Percentiles rank a stretch among this genome's conserved stretches.
phyloP scores from a whole-genome alignment of 2,329 filamentous ascomycete species.

The Stromatinia cepivora region DNA sequence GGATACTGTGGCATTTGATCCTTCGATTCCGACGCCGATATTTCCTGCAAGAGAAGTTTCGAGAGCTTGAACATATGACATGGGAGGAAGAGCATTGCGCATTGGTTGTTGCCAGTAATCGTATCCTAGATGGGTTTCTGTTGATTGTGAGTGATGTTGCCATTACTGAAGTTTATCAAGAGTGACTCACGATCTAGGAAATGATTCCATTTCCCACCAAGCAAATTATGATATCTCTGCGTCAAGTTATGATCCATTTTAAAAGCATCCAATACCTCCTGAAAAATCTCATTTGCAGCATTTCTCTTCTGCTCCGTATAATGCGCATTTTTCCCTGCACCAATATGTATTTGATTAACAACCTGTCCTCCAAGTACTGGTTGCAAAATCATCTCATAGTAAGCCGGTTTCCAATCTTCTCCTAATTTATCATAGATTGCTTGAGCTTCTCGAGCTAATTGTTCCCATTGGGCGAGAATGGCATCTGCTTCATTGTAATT shows the following conservation, averaged over 20 bases:
- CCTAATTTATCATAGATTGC: constrained; percentile 56
- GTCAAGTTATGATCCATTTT: constrained; percentile 59
- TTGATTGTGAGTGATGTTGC: constrained; percentile 38
- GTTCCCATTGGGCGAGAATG: constrained; percentile 56
- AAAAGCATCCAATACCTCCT: constrained; percentile 54
- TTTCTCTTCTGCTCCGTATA: constrained; percentile 58
- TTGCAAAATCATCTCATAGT: constrained; percentile 63
- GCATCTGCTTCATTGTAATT: constrained; percentile 65
- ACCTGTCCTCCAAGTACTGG: constrained; percentile 58
- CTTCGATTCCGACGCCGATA: constrained; percentile 64
- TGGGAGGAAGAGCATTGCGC: constrained; percentile 64
- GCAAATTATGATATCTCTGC: constrained; percentile 55
- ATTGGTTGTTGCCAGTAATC: constrained; percentile 66
- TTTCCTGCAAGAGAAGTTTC: constrained; percentile 61
- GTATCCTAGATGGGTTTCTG: constrained; percentile 55
- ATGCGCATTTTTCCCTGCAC: constrained; percentile 53
- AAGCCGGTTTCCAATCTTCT: constrained; percentile 54
- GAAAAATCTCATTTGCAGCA: constrained; percentile 55
- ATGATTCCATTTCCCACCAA: constrained; percentile 62
- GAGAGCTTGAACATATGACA: constrained; percentile 58
- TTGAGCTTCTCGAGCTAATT: constrained; percentile 55
- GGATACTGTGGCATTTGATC: constrained; percentile 64
- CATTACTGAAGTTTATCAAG: neutral
- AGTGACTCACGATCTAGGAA: constrained; percentile 55
- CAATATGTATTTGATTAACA: constrained; percentile 55